These are phyloP conservation scores for Hirsutella thompsonii DNA, from an alignment of 2,329 filamentous ascomycete species.

Conservation along the genomic window DNA sequence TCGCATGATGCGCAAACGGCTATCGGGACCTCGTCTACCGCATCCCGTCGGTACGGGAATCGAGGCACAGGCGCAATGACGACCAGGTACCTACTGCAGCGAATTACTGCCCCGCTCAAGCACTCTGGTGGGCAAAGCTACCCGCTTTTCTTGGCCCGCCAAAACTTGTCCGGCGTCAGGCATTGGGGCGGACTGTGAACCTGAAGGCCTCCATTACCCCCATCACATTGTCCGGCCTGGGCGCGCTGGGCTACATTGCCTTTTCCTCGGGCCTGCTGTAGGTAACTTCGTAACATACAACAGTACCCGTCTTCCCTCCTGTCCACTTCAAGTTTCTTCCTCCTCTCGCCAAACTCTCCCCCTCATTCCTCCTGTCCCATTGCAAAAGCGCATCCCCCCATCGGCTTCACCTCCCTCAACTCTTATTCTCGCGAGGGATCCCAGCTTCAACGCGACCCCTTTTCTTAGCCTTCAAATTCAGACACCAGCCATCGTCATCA, in stretches of 20 bases:
- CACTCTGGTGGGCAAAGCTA: not conserved
- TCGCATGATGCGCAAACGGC: too few species aligned
- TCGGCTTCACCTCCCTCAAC: too few species aligned
- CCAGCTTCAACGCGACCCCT: not conserved
- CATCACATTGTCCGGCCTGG: not conserved
- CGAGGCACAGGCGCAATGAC: too few species aligned
- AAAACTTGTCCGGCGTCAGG: not conserved
- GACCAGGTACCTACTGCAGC: too few species aligned
- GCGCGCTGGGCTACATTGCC: not conserved
- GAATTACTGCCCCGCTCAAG: too few species aligned
- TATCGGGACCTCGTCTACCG: too few species aligned
- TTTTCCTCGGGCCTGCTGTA: not conserved
- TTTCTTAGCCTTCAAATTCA: too few species aligned
- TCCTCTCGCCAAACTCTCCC: not conserved
- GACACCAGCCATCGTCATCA: slow-evolving; percentile 23
- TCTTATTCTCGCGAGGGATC: too few species aligned
- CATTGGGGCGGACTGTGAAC: not conserved
- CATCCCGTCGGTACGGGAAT: too few species aligned
- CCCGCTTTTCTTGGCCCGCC: slow-evolving; percentile 8
- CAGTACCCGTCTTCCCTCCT: not conserved
- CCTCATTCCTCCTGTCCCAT: not conserved
- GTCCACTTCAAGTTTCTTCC: not conserved
- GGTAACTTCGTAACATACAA: not conserved
- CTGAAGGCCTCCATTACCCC: not conserved
- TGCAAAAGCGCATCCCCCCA: too few species aligned